Conservation (phyloP, 169 alveolate species). For the Plasmodium yoelii region DNA sequence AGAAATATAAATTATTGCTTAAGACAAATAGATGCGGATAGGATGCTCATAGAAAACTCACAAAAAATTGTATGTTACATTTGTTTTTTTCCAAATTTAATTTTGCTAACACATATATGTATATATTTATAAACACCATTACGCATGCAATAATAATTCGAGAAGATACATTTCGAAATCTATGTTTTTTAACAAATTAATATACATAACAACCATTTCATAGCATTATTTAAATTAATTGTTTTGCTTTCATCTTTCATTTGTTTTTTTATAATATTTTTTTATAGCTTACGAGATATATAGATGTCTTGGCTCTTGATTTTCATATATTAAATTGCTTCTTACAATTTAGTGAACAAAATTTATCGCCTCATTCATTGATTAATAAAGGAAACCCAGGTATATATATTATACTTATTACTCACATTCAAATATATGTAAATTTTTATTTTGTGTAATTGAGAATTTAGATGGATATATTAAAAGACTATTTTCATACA, state of each 20-base stretch:
- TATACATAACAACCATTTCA: neutral
- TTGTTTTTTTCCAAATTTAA: neutral
- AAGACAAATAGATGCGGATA: conserved; percentile 21
- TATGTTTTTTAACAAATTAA: neutral
- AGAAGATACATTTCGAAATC: neutral
- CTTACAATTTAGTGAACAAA: conserved; percentile 2
- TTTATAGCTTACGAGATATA: conserved; percentile 29
- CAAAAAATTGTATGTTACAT: conserved; percentile 18
- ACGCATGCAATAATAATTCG: neutral
- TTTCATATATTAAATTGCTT: conserved; percentile 44
- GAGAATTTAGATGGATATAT: no score
- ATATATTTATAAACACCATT: neutral
- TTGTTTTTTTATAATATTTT: no score
- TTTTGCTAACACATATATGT: neutral
- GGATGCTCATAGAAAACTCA: conserved; percentile 5
- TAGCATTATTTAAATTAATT: neutral
- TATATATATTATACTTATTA: neutral
- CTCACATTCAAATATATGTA: no score
- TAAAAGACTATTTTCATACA: no score
- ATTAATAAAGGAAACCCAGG: conserved; percentile 14
- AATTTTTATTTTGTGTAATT: no score
- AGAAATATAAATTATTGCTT: conserved; percentile 34
- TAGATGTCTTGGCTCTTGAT: conserved; percentile 43
- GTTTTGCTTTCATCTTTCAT: conserved; percentile 5
- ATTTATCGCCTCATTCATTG: conserved; percentile 19